These are phyloP conservation scores for Ampelocalamus luodianensis DNA, from an alignment of 176 grass and related monocot genomes.

Conservation along the genomic window DNA sequence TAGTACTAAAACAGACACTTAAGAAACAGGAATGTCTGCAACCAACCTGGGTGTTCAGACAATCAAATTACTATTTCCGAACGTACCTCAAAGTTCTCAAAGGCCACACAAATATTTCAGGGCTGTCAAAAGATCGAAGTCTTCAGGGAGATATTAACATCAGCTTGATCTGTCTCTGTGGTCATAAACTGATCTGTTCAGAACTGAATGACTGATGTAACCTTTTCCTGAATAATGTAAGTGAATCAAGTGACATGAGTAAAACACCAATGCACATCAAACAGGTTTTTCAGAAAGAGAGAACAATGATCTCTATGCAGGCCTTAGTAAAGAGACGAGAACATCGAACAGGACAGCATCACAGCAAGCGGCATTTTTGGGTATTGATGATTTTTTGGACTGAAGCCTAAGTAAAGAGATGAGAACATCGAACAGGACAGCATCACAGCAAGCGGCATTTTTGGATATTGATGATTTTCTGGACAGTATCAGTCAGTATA, in stretches of 20 bases:
- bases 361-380: not conserved
- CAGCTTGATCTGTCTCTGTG: not conserved
- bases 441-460: not conserved
- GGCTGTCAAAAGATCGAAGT: not conserved
- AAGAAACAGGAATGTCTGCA: not conserved
- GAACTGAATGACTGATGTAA: not conserved
- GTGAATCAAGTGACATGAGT: not conserved
- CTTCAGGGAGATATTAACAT: not conserved
- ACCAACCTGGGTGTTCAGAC: not conserved
- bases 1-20: not conserved
- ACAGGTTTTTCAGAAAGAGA: not conserved
- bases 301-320: not conserved
- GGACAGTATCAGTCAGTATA: too few species aligned
- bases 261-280: not conserved
- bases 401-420: not conserved
- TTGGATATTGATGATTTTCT: too few species aligned
- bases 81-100: not conserved
- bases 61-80: slow-evolving; percentile 4
- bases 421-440: not conserved
- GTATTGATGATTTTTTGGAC: too few species aligned
- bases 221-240: not conserved
- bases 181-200: not conserved
- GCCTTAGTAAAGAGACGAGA: not conserved
- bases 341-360: not conserved
- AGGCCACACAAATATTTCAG: not conserved